Conservation (phyloP, 192 early-diverging fungal genomes). For the Coemansia sp. region DNA sequence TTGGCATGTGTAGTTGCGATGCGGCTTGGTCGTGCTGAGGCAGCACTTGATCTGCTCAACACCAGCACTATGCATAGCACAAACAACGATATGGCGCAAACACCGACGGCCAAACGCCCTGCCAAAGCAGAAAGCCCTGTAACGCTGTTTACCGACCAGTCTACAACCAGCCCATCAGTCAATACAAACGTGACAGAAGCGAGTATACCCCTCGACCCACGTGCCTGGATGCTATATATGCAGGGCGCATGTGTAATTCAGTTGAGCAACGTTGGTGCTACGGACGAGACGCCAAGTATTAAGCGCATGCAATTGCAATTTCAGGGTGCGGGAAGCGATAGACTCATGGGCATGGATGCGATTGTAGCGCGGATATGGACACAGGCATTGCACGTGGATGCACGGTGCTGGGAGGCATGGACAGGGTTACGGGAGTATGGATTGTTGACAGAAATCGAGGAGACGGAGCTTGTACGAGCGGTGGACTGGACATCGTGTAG, state of each 20-base stretch:
- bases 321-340: constrained; percentile 6
- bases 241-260: constrained; percentile 51
- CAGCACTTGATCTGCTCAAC: constrained; percentile 39
- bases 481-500: constrained; percentile 39
- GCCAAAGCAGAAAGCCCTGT: background rate
- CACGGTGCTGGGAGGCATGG: constrained; percentile 57
- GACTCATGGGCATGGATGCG: constrained; percentile 27
- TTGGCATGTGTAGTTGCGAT: constrained; percentile 48
- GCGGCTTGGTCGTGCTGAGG: constrained; percentile 50
- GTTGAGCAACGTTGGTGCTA: constrained; percentile 44
- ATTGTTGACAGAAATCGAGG: constrained; percentile 37
- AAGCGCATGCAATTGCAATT: constrained; percentile 14
- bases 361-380: constrained; percentile 38
- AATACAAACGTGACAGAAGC: background rate
- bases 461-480: constrained; percentile 18
- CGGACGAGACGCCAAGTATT: constrained; percentile 40
- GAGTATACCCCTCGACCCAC: constrained; percentile 19
- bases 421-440: constrained; percentile 47
- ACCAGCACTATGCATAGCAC: constrained; percentile 1
- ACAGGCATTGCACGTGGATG: constrained; percentile 26
- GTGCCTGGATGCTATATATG: constrained; percentile 51
- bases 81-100: background rate
- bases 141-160: background rate
- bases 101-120: constrained; percentile 4
- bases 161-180: background rate